Percentiles rank a stretch among this genome's conserved stretches.
Evolutionary conservation across 2,329 filamentous ascomycete species (phyloP).

Genomic region (Trichoderma harzianum): DNA sequence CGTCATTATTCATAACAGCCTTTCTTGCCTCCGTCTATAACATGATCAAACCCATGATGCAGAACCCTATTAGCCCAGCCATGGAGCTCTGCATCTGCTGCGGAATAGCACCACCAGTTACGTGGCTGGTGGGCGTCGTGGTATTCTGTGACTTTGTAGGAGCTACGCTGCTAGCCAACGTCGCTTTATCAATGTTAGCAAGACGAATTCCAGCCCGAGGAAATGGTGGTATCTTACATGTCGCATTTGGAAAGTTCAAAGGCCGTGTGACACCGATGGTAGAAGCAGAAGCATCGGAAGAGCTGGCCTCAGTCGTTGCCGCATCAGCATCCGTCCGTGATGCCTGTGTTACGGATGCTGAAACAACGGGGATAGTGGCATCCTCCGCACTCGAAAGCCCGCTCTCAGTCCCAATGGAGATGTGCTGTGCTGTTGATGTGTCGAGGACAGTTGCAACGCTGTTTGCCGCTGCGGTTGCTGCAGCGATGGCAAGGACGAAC

Average conservation of each 20-base stretch:
- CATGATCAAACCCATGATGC: slow-evolving; percentile 36
- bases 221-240: neutral
- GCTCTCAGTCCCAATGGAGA: neutral
- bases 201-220: neutral
- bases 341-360: slow-evolving; percentile 3
- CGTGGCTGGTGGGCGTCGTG: slow-evolving; percentile 28
- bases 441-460: neutral
- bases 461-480: slow-evolving; percentile 18
- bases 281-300: neutral
- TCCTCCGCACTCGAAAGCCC: neutral
- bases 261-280: neutral
- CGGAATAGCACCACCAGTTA: slow-evolving; percentile 33
- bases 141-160: slow-evolving; percentile 25
- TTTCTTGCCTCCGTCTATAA: slow-evolving; percentile 23
- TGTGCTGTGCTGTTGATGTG: neutral
- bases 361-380: neutral
- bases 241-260: slow-evolving; percentile 13
- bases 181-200: slow-evolving; percentile 12
- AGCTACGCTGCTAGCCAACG: slow-evolving; percentile 3
- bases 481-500: slow-evolving; percentile 18
- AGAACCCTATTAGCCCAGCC: slow-evolving; percentile 36
- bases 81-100: slow-evolving; percentile 35
- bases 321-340: neutral
- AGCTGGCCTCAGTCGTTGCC: neutral
- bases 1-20: slow-evolving; percentile 18